phyloP scores from a whole-genome alignment of 1,284 basidiomycete species.

The Neotropicomus parvogracilis region DNA sequence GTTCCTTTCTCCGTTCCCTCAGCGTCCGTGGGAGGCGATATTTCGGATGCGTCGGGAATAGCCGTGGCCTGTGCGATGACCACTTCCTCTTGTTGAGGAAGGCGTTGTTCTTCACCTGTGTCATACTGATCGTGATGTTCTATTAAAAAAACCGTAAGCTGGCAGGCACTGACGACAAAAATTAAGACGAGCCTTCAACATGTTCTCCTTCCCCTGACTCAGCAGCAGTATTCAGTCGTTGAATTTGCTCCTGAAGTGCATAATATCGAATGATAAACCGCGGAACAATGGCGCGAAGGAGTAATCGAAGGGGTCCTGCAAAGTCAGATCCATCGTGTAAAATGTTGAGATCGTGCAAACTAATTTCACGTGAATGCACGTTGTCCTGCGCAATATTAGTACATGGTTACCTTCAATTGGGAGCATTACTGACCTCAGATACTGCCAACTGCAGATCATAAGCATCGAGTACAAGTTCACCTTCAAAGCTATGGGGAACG shows the following conservation, averaged over 20 bases:
- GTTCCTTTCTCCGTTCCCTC: constrained; percentile 19
- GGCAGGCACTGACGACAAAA: background rate
- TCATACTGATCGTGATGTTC: constrained; percentile 16
- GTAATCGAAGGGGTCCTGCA: constrained; percentile 60
- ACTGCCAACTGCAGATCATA: constrained; percentile 61
- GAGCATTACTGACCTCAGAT: constrained; percentile 53
- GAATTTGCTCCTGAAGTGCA: constrained; percentile 55
- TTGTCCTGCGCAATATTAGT: constrained; percentile 54
- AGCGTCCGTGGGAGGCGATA: constrained; percentile 9
- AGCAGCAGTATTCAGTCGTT: constrained; percentile 39
- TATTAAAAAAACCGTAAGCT: constrained; percentile 9
- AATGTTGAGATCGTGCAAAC: constrained; percentile 67
- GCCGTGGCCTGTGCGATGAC: background rate
- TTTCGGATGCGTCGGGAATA: constrained; percentile 3
- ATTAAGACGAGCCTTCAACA: constrained; percentile 17
- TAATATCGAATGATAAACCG: constrained; percentile 70
- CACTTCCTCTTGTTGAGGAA: constrained; percentile 8
- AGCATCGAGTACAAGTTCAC: constrained; percentile 65
- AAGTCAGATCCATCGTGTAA: constrained; percentile 65
- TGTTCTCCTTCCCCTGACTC: constrained; percentile 18
- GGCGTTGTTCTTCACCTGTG: constrained; percentile 8
- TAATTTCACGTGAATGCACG: constrained; percentile 64
- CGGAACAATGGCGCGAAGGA: constrained; percentile 47
- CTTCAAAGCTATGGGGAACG: constrained; percentile 46
- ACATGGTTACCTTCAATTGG: background rate